Base-by-base conservation (phyloP, 2,329 filamentous ascomycete genomes). In the Calonectria multiphialidica region DNA sequence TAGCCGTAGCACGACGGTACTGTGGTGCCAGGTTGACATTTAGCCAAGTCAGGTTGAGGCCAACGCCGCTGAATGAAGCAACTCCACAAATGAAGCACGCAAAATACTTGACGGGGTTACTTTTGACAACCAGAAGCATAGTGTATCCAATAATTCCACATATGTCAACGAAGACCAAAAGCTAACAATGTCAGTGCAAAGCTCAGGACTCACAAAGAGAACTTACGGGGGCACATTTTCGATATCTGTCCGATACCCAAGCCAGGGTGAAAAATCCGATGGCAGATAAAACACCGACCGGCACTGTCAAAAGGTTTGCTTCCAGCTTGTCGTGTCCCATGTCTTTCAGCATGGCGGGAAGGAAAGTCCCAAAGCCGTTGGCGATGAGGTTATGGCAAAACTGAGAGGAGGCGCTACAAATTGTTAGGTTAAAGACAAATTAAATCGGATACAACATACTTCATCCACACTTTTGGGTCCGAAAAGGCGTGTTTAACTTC, bases 291-390 rank as follows among this genome's bases (percentile, higher is more conserved):
- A 88, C 76, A 71, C 88, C 89, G 23, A 90, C 87, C 0, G 88
- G 88, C 1, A 90, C 86, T 2, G 87, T 90, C 53, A 90, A 80
- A 28, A 87, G 85, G 64, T 90, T 87, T 16, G 85, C 85, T 74
- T 86, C 82, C 21, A 89, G 80, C n/a, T 83, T 84, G 45, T 83
- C 79, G 74, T 88, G 89, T 3, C 87, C 87, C 78, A 89, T 86
- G 13, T 82, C 82, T 28, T 84, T 81, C 65, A 90, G 81, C 71
- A 91, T 90, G 1, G 85, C 84, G 1, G 89, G 89, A 7, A 90
- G 80, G 76, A 90, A 90, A 16, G 88, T 89, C 67, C 84, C 86
- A 77, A 90, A 89, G 13, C 88, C 88, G 74, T 89, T 89, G 1
- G 87, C 81, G 42, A 87, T 77, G 44, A 87, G 86, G 66, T 87